Evolutionary conservation across 768 basidiomycete genomes (phyloP), one percentile per base, ranked within the genome.

Genomic region (Termitomyces sp.): DNA sequence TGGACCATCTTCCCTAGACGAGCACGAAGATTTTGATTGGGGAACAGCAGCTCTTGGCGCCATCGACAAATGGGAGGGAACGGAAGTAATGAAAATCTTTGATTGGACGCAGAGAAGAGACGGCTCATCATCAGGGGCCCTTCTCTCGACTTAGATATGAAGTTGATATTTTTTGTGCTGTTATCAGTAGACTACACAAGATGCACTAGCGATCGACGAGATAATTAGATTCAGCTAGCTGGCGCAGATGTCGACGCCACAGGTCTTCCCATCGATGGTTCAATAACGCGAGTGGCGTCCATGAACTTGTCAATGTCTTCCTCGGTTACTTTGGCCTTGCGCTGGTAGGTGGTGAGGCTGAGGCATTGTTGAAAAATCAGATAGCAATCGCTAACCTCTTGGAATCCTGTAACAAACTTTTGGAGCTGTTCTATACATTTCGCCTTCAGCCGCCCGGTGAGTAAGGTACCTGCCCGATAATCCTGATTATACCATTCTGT

Each of bases 371-470:
- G 31, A 10, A 14, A 4, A 18, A 16, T 24, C 5, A 16, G 20
- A 13, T n/a, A 36, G 9, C 2, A 32, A 56, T 31, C 27, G n/a
- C 20, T 61, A 65, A 82, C 81, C 69, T 79, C 88, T 74, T 98
- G 97, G 78, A 98, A 98, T 2, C 79, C 81, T 47, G 80, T 81
- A 32, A 98, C 90, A 55, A 97, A 91, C 22, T 80, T 74, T 69
- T 97, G 94, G 13, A 99, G 69, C 50, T 87, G 62, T 54, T 84
- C 79, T 59, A 98, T 98, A 67, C 93, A 96, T 69, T 77, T 84
- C 13, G 85, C 86, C 75, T 99, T 99, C 64, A 99, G 75, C 69
- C 98, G 87, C 5, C 93, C 93, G 0, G 95, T 97, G 52, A 97
- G 78, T 54, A 99, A 69, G 37, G 79, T 81, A 0, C 97, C 97